Base-by-base conservation (phyloP, 139 green algal species). In the Limnomonas spitsbergensis region DNA sequence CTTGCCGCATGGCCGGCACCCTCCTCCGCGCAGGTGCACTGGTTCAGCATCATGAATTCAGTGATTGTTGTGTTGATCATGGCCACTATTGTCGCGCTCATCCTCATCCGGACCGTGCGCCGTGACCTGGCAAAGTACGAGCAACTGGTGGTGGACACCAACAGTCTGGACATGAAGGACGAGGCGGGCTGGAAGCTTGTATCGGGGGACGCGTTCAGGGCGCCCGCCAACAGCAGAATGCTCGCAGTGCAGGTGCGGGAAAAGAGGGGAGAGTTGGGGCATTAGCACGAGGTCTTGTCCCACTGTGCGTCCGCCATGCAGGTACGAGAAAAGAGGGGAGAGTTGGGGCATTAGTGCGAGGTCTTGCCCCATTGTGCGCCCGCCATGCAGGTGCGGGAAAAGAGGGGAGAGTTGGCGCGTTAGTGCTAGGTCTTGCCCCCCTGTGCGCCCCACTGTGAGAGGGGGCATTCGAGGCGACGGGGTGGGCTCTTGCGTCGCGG, bases 21-120 rank as follows among this genome's bases (percentile, higher is more conserved):
- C 20, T 61, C 47, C 14, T 70, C 7, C 56, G 4, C 27, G 29
- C 88, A 94, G 84, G 90, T 80, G 38, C 95, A 99, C 88, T 99
- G 95, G 95, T 98, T 98, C 87, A 92, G 83, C 81, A 98, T 99
- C 86, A 78, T 98, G 29, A 98, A 98, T 91, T 91, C 79, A n/a
- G 71, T 97, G 70, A 91, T 98, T 83, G 93, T 98, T 34, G 91
- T 98, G 69, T 72, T 97, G 75, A 94, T 98, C 66, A 97, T 98
- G 91, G 91, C 90, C 34, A 89, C 82, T 61, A 91, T 98, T 4
- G 93, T 97, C 66, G 93, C 89, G 69, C 91, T 95, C 83, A 97
- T 98, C 81, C 88, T 97, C 69, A 88, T 97, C 73, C 85, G 91
- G 39, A 97, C 94, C 40, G 90, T 98, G 61, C 89, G 95, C 53